A percentile compares a stretch with the other conserved stretches of the same genome.
These are phyloP conservation scores for Zygosaccharomyces lentus DNA, from an alignment of 805 yeast species.

Conservation along the genomic window DNA sequence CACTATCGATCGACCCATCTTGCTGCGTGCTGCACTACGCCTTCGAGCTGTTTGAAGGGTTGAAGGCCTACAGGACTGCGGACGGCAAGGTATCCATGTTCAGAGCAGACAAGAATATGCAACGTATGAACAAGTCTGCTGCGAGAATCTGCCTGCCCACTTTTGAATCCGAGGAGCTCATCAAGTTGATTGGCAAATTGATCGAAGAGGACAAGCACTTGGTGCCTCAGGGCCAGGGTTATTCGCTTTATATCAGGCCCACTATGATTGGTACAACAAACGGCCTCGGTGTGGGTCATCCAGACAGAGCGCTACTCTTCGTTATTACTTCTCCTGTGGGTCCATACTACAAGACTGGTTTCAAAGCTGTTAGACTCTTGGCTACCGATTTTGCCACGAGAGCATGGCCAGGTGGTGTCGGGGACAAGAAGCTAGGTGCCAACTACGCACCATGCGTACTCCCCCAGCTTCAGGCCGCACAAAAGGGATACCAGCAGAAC, in stretches of 20 bases:
- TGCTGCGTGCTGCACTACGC: conserved; percentile 91
- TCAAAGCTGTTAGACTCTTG: conserved; percentile 90
- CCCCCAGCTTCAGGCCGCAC: conserved; percentile 88
- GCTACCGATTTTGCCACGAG: conserved; percentile 95
- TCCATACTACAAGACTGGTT: conserved; percentile 91
- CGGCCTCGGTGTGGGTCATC: conserved; percentile 81
- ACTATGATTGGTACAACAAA: conserved; percentile 91
- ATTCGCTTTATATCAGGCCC: conserved; percentile 90
- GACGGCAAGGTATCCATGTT: conserved; percentile 72
- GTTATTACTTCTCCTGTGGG: conserved; percentile 96
- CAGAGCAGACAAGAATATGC: conserved; percentile 91
- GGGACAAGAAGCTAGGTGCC: conserved; percentile 94
- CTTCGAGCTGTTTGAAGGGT: conserved; percentile 91
- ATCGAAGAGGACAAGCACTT: conserved; percentile 69
- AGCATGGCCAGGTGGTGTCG: conserved; percentile 99
- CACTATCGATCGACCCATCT: conserved; percentile 76
- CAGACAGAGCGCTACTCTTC: conserved; percentile 74
- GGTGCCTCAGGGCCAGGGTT: conserved; percentile 84
- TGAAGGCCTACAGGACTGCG: conserved; percentile 77
- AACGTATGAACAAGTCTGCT: conserved; percentile 83
- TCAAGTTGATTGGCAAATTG: conserved; percentile 70
- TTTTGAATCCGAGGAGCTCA: conserved; percentile 73
- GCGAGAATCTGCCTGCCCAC: conserved; percentile 84
- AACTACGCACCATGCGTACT: conserved; percentile 94
- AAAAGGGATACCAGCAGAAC: conserved; percentile 91